Base-by-base conservation (phyloP, 805 yeast genomes). In the Metschnikowia vanudenii region DNA sequence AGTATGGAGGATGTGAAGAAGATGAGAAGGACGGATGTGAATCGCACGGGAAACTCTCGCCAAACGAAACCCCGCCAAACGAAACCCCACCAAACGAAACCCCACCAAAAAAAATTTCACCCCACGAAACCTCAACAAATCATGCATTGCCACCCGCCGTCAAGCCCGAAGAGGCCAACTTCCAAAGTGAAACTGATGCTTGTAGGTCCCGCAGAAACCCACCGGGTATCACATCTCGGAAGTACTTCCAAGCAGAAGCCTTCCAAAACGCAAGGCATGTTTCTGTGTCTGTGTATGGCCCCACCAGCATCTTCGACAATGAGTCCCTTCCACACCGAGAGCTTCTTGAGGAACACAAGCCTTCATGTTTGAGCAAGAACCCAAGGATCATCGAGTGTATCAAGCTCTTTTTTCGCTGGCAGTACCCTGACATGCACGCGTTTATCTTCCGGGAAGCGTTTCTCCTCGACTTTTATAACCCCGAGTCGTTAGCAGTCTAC, bases 341-440 rank as follows among this genome's bases (percentile, higher is more conserved):
- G 14, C 48, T 37, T 12, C 39, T 37, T 0, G 44, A 37, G 1
- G 44, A 42, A 22, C 45, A 36, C 43, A n/a, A 37, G 36, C 39
- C 37, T 22, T 19, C 47, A 19, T 14, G 47, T 13, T 30, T 42
- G 16, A 42, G 51, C 28, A 41, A 41, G 29, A 45, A 44, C 41
- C 47, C 55, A 12, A 17, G 14, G 13, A 29, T 51, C 2, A 35
- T 46, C 18, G 47, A 46, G 35, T 51, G 53, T 18, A 34, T 51
- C 36, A 37, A 44, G 37, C 44, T 46, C 26, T 51, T 51, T 36
- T 51, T 51, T 37, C 44, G 50, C 26, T 51, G 55, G 55, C 53
- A 46, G 45, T 51, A 51, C 37, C 55, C 55, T 1, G 55, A 50
- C 37, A 42, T 50, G 46, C 53, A 49, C 32, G 47, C 53, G n/a